Evolutionary conservation across 2,329 filamentous ascomycete species (phyloP).

Genomic region (Aspergillus piperis): DNA sequence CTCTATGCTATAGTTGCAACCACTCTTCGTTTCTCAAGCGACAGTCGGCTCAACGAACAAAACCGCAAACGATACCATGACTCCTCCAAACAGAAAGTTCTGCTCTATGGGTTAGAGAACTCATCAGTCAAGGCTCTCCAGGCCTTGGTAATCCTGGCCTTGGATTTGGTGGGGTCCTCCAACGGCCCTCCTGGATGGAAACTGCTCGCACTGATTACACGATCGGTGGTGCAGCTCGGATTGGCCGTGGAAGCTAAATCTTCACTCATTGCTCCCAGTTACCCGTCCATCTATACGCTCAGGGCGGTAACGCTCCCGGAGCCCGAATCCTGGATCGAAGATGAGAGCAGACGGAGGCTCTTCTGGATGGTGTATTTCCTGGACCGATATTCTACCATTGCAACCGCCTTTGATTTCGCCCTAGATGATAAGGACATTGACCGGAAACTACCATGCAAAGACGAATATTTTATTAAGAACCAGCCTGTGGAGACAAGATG

Average conservation of each 20-base stretch:
- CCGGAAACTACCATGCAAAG: conserved; percentile 79
- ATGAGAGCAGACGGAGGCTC: conserved; percentile 78
- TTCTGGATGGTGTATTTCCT: conserved; percentile 96
- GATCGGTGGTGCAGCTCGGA: conserved; percentile 84
- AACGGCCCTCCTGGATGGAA: conserved; percentile 94
- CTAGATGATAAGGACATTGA: conserved; percentile 89
- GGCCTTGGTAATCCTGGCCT: conserved; percentile 79
- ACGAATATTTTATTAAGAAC: conserved; percentile 83
- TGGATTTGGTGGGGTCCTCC: conserved; percentile 81
- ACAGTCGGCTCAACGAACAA: conserved; percentile 71
- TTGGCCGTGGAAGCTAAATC: conserved; percentile 81
- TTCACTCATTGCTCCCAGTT: conserved; percentile 73
- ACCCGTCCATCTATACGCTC: conserved; percentile 84
- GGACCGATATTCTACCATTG: conserved; percentile 85
- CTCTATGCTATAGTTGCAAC: conserved; percentile 88
- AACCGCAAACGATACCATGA: conserved; percentile 74
- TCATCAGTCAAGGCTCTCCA: conserved; percentile 86
- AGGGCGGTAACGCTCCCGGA: conserved; percentile 83
- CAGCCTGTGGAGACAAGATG: conserved; percentile 80
- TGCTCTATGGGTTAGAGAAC: conserved; percentile 85
- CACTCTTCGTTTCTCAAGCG: conserved; percentile 79
- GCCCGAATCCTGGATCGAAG: conserved; percentile 81
- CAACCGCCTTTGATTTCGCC: conserved; percentile 89
- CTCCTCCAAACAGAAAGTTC: conserved; percentile 79
- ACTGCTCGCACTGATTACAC: conserved; percentile 81